phyloP scores from a whole-genome alignment of 2,329 filamentous ascomycete species.

The Xylariaceae sp. region DNA sequence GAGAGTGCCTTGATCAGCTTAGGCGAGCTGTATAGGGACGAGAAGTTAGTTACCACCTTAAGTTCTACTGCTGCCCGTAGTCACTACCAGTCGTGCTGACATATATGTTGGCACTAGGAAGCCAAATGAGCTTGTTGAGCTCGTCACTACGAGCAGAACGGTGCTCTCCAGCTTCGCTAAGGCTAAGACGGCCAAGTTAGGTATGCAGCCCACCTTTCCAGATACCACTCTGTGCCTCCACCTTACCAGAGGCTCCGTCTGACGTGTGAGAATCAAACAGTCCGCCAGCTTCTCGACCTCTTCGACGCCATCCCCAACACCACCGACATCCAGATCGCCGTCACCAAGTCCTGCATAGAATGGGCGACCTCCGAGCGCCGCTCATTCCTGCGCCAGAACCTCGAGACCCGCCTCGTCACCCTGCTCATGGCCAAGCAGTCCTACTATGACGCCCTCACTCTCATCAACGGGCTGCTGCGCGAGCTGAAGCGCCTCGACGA shows the following conservation, averaged over 20 bases:
- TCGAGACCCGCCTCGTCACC: constrained; percentile 89
- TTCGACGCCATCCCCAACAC: constrained; percentile 92
- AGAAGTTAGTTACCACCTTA: constrained; percentile 65
- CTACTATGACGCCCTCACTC: constrained; percentile 92
- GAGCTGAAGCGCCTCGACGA: constrained; percentile 98
- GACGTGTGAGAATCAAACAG: constrained; percentile 43
- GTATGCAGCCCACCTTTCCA: constrained; percentile 51
- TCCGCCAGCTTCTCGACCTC: constrained; percentile 93
- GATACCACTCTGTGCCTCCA: not conserved
- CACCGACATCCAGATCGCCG: constrained; percentile 86
- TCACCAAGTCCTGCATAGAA: constrained; percentile 99
- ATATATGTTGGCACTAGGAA: constrained; percentile 53
- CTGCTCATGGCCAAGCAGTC: constrained; percentile 97
- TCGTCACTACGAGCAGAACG: constrained; percentile 85
- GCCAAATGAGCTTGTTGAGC: constrained; percentile 77
- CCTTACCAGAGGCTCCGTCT: not conserved
- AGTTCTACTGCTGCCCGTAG: not conserved
- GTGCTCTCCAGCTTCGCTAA: constrained; percentile 96
- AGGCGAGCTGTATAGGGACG: constrained; percentile 88
- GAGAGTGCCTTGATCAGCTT: constrained; percentile 83
- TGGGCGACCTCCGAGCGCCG: constrained; percentile 95
- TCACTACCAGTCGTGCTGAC: constrained; percentile 19
- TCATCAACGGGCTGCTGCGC: constrained; percentile 93
- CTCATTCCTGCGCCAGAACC: constrained; percentile 94
- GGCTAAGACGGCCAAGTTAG: constrained; percentile 96